These are phyloP conservation scores for Mycena indigotica DNA, from an alignment of 768 basidiomycete genomes.

Conservation along the genomic window DNA sequence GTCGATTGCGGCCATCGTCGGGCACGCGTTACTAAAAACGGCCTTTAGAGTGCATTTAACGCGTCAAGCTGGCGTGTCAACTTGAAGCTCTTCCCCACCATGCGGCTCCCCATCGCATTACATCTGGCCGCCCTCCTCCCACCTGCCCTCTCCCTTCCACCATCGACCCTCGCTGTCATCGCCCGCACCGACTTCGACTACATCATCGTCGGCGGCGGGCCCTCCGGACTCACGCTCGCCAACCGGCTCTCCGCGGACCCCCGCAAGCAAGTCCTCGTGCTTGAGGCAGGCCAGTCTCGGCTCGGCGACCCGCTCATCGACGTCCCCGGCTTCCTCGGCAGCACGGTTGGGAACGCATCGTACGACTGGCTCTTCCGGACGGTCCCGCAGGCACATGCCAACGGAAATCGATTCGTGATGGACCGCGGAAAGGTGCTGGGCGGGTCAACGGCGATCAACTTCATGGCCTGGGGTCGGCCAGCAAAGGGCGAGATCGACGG, in stretches of 20 bases:
- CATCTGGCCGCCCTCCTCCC: too few species aligned
- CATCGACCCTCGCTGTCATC: too few species aligned
- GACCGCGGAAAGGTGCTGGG: constrained; percentile 19
- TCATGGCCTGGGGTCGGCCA: constrained; percentile 31
- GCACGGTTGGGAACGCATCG: constrained; percentile 16
- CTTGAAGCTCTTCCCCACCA: too few species aligned
- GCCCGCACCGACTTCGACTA: constrained; percentile 1
- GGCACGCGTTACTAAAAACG: too few species aligned
- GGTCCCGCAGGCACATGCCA: constrained; percentile 16
- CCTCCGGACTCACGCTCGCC: constrained; percentile 42
- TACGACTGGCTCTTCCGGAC: constrained; percentile 30
- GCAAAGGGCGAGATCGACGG: constrained; percentile 33
- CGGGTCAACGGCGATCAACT: constrained; percentile 35
- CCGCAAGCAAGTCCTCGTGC: constrained; percentile 35
- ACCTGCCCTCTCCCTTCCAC: too few species aligned
- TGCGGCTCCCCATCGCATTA: too few species aligned
- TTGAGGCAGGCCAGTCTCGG: constrained; percentile 31
- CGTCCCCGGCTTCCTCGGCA: constrained; percentile 24
- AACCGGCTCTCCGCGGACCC: constrained; percentile 40
- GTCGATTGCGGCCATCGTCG: too few species aligned
- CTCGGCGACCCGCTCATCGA: constrained; percentile 25
- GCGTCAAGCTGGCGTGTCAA: too few species aligned
- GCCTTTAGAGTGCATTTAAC: too few species aligned
- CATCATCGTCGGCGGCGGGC: constrained; percentile 13
- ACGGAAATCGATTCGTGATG: constrained; percentile 10